Base-by-base conservation (phyloP, 352 stramenopile genomes). In the Phytophthora palmivora region DNA sequence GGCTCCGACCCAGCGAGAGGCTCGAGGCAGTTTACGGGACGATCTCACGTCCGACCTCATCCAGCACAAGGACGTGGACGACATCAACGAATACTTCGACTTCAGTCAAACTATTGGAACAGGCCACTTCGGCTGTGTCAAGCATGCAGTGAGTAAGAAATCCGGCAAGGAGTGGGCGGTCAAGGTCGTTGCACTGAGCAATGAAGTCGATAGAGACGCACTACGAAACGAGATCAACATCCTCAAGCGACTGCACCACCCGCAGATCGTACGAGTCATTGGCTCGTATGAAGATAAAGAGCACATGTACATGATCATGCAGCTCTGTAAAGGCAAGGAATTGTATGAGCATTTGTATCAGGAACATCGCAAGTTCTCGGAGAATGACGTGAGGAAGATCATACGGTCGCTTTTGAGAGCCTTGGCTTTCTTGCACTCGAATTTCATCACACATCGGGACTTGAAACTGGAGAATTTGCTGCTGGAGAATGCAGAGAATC, bases 281-380 rank as follows among this genome's bases (percentile, higher is more conserved):
- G 77, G 73, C 19, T 92, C 81, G 32, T 94, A 91, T 52, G 85
- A 94, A 55, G 84, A 94, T 65, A 74, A 72, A 44, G 63, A 90
- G 52, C 76, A 84, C 58, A 91, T 95, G 79, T 95, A 95, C 74
- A 92, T 95, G 82, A 75, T 92, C 63, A 92, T 92, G 79, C 81
- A 95, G 64, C 74, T 92, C n/a, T 89, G 85, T 45, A 86, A 89
- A 46, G 87, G 87, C 47, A 90, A 91, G 42, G 84, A 91, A 41
- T 67, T 95, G 12, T 94, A 89, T 62, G 77, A 91, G 15, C 73
- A 91, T 43, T 48, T 94, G 55, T 92, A 92, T 68, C 78, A 82
- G 54, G 79, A 84, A 22, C 54, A 74, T n/a, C 79, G 80, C 34
- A 34, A 54, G 14, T 91, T 94, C 55, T 81, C 68, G 1, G 87